Percentiles rank a stretch among this genome's conserved stretches.
Evolutionary conservation across 1,284 basidiomycete species (phyloP).

Genomic region (Ustilago hordei): DNA sequence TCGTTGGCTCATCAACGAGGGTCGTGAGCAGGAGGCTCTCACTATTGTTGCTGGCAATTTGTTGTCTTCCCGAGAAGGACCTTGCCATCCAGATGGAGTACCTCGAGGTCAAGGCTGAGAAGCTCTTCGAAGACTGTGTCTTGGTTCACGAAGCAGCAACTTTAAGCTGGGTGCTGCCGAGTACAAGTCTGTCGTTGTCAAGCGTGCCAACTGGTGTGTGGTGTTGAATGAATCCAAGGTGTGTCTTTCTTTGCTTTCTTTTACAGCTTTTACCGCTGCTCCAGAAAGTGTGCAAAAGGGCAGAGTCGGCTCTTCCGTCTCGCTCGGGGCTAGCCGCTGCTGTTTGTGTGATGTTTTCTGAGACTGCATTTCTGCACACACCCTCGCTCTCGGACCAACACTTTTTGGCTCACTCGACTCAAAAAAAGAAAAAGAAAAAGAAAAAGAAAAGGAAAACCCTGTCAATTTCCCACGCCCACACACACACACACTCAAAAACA

Average conservation of each 20-base stretch:
- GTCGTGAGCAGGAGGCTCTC: no score
- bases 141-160: no score
- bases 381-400: neutral
- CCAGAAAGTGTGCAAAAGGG: neutral
- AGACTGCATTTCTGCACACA: conserved; percentile 6
- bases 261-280: neutral
- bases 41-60: no score
- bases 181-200: no score
- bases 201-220: no score
- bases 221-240: neutral
- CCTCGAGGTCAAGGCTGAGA: no score
- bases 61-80: no score
- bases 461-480: neutral
- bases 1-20: no score
- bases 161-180: no score
- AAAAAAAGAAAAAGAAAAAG: neutral
- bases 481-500: neutral
- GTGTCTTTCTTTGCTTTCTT: neutral
- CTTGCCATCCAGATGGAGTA: no score
- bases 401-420: neutral
- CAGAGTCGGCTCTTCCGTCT: conserved; percentile 1
- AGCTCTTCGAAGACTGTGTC: no score
- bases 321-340: neutral
- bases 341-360: neutral
- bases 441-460: neutral